Base-by-base conservation (phyloP, 768 basidiomycete species). In the Galerina marginata region DNA sequence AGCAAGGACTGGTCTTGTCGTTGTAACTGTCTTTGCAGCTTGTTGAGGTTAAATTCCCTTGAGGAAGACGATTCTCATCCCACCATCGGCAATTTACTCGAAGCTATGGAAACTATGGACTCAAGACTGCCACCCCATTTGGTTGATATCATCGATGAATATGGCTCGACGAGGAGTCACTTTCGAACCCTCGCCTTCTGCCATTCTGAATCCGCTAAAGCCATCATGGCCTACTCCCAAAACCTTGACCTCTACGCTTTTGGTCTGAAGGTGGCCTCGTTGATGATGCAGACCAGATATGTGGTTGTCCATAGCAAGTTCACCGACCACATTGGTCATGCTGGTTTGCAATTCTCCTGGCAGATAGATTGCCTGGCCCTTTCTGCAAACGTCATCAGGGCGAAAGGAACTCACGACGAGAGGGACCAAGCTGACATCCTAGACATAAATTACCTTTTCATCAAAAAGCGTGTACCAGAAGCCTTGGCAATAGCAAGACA, bases 341-440 rank as follows among this genome's bases (percentile, higher is more conserved):
- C 81, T 14, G 86, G 85, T 1, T 73, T 89, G 15, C 86, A 87
- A 1, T 89, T 89, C 73, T 79, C 56, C 16, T 77, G 75, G 72
- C 90, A 82, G 82, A 65, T 73, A 6, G 87, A 90, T 62, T 74
- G 86, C 1, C 71, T 90, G 2, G 86, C 87, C 4, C 74, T 78
- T 16, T 86, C 85, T 66, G 86, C 88, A 11, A 75, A 75, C 20
- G 86, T 81, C 39, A 80, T 89, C 38, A 81, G 86, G 6, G 72
- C 67, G 29, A 75, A 73, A 53, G 76, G 75, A 16, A 71, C 69
- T 10, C 67, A 78, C 0, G 65, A 65, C 3, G 83, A 87, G 59
- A 70, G 59, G 20, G 85, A 88, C 67, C 64, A 76, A 15, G 88
- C 88, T 0, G 87, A 89, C 67, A 83, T 90, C 60, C 69, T 90